phyloP scores from a whole-genome alignment of 805 yeast genomes.

The Kodamaea kakaduensis region DNA sequence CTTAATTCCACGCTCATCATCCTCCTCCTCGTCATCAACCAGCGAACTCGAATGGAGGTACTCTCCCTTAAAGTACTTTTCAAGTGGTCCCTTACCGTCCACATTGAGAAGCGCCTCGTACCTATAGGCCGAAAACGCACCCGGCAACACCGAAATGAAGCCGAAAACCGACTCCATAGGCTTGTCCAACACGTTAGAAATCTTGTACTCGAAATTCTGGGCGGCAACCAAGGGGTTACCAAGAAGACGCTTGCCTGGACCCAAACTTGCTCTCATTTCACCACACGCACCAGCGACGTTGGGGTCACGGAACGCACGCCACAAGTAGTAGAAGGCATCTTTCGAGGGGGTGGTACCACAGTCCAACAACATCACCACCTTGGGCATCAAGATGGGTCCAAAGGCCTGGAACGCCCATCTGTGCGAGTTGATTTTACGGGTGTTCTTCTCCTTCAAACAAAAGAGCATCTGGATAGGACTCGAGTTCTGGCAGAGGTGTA shows the following conservation, averaged over 20 bases:
- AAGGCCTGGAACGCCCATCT: conserved; percentile 96
- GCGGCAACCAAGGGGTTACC: conserved; percentile 91
- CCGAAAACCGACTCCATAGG: conserved; percentile 96
- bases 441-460: conserved; percentile 85
- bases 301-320: conserved; percentile 81
- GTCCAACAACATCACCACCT: conserved; percentile 78
- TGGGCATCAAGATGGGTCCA: conserved; percentile 77
- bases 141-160: conserved; percentile 89
- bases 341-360: conserved; percentile 92
- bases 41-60: conserved; percentile 63
- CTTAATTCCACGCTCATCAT: conserved; percentile 37
- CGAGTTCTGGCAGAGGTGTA: conserved; percentile 63
- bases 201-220: conserved; percentile 94
- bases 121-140: conserved; percentile 94
- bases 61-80: conserved; percentile 90
- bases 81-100: conserved; percentile 79
- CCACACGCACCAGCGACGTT: conserved; percentile 98
- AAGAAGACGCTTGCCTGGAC: conserved; percentile 47
- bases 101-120: conserved; percentile 70
- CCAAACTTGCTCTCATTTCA: conserved; percentile 84
- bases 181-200: conserved; percentile 90
- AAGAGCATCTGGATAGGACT: conserved; percentile 85
- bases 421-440: conserved; percentile 89
- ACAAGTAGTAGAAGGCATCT: conserved; percentile 79
- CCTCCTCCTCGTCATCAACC: conserved; percentile 25